Percentiles rank a stretch among this genome's conserved stretches.
Evolutionary conservation across 768 basidiomycete genomes (phyloP).

Genomic region (Rhizopogon rudus): DNA sequence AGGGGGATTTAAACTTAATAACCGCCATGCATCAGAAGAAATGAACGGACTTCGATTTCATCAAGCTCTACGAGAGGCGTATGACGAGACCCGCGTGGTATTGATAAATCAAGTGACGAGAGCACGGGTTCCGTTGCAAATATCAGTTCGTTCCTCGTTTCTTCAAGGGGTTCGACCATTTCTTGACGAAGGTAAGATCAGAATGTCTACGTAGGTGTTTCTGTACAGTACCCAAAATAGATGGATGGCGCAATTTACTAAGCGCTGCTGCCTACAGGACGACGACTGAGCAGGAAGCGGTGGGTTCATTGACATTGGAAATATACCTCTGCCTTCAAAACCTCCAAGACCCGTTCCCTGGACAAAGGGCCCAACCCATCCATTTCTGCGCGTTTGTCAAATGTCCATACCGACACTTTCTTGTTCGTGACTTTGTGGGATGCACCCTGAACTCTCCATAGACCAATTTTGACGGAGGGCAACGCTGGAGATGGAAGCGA

Average conservation of each 20-base stretch:
- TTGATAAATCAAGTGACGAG: slow-evolving; percentile 75
- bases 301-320: slow-evolving; percentile 6
- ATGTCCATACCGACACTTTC: slow-evolving; percentile 88
- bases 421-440: slow-evolving; percentile 88
- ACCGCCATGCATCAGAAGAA: neutral
- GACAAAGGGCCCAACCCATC: slow-evolving; percentile 61
- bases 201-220: slow-evolving; percentile 2
- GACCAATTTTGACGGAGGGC: slow-evolving; percentile 65
- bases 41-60: slow-evolving; percentile 78
- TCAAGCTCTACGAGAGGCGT: slow-evolving; percentile 76
- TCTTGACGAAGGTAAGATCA: slow-evolving; percentile 42
- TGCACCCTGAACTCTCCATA: slow-evolving; percentile 87
- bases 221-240: slow-evolving; percentile 64
- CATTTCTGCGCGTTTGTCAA: slow-evolving; percentile 80
- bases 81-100: slow-evolving; percentile 56
- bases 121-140: slow-evolving; percentile 93
- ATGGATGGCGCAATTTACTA: slow-evolving; percentile 85
- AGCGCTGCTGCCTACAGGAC: slow-evolving; percentile 71
- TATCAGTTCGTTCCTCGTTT: slow-evolving; percentile 81
- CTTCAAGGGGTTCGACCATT: slow-evolving; percentile 96
- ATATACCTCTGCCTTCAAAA: slow-evolving; percentile 84
- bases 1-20: slow-evolving; percentile 4
- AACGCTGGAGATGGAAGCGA: slow-evolving; percentile 38
- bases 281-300: neutral
- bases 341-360: slow-evolving; percentile 74